A percentile compares a stretch with the other conserved stretches of the same genome.
Evolutionary conservation across 257 asterid species (phyloP).

Genomic region (Vinca minor): DNA sequence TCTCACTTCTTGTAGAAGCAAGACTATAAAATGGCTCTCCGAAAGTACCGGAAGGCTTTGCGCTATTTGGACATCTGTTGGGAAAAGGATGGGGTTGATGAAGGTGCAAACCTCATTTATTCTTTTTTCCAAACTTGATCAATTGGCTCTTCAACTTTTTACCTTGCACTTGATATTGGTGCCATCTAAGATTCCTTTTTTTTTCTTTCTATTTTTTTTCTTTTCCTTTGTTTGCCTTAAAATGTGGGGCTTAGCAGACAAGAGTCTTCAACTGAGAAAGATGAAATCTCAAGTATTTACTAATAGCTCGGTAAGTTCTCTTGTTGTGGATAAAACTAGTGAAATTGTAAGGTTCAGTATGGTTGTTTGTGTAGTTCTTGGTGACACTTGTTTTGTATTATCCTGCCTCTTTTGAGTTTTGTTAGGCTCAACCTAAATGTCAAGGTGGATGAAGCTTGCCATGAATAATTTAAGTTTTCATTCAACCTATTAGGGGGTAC

Average conservation of each 20-base stretch:
- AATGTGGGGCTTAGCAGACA: constrained; percentile 33
- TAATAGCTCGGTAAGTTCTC: constrained; percentile 79
- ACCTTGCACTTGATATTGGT: not conserved
- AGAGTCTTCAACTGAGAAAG: constrained; percentile 59
- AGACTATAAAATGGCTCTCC: constrained; percentile 95
- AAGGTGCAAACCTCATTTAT: constrained; percentile 34
- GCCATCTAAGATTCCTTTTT: constrained; percentile 10
- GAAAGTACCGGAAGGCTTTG: constrained; percentile 90
- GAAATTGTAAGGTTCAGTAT: not conserved
- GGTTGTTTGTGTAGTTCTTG: not conserved
- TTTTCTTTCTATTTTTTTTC: not conserved
- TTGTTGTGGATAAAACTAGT: not conserved
- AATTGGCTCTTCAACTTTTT: not conserved
- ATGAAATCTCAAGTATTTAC: constrained; percentile 82
- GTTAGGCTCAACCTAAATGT: not conserved
- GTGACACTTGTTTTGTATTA: not conserved
- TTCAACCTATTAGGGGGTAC: not conserved
- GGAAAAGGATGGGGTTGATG: constrained; percentile 97
- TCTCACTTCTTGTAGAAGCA: constrained; percentile 53
- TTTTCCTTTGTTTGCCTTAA: not conserved
- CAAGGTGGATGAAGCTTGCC: not conserved
- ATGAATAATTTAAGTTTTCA: not conserved
- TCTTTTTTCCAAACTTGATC: not conserved
- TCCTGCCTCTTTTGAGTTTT: not conserved
- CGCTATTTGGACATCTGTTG: constrained; percentile 90